Conservation (phyloP, 139 green algal genomes). For the Volvox africanus region DNA sequence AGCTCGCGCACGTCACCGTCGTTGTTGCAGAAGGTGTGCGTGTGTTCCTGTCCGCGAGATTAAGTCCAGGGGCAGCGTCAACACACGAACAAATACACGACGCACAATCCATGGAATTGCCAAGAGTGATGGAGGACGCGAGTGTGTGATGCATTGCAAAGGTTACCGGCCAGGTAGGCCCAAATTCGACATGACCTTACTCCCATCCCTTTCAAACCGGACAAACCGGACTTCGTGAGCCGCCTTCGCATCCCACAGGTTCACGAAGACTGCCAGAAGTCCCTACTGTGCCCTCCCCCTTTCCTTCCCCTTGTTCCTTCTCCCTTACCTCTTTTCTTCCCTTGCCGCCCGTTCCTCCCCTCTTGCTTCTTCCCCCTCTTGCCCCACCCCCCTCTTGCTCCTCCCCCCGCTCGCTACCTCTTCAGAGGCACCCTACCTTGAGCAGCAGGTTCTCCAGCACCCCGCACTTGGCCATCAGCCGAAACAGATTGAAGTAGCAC, state of each 20-base stretch:
- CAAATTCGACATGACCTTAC: too few relatives aligned
- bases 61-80: too few relatives aligned
- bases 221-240: too few relatives aligned
- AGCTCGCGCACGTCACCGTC: constrained; percentile 91
- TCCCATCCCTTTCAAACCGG: too few relatives aligned
- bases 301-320: neutral
- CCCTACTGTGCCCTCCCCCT: neutral
- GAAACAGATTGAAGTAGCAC: constrained; percentile 96
- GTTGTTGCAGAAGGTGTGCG: constrained; percentile 97
- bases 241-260: too few relatives aligned
- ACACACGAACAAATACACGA: too few relatives aligned
- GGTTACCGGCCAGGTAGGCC: too few relatives aligned
- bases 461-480: constrained; percentile 96
- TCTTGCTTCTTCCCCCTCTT: neutral
- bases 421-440: constrained; percentile 66
- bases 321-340: neutral
- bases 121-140: too few relatives aligned
- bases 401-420: neutral
- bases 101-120: too few relatives aligned
- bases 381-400: neutral
- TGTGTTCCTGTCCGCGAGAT: constrained; percentile 79
- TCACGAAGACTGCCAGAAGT: too few relatives aligned
- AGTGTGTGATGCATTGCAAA: too few relatives aligned
- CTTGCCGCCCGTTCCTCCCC: neutral
- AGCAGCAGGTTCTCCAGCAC: constrained; percentile 95